Conservation (phyloP, 306 rosid species). For the Malus domestica region DNA sequence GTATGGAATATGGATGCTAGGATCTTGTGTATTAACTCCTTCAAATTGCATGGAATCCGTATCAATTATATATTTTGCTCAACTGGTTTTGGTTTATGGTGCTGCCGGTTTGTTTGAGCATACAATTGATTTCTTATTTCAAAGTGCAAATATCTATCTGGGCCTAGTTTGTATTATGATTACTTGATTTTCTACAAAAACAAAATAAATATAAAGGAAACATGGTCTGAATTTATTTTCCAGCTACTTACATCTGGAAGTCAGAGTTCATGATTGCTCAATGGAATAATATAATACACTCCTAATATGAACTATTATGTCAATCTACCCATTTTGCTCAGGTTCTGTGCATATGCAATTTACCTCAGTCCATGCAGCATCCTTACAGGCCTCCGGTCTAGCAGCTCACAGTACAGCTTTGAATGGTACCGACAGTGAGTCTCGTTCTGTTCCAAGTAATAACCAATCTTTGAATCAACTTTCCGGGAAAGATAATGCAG, state of each 20-base stretch:
- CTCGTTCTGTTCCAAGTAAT: constrained; percentile 21
- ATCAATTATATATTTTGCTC: background rate
- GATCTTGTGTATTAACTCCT: background rate
- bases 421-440: constrained; percentile 16
- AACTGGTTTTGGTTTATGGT: background rate
- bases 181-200: background rate
- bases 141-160: background rate
- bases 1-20: background rate
- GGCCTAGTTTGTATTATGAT: background rate
- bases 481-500: constrained; percentile 16
- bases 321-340: constrained; percentile 19
- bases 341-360: constrained; percentile 43
- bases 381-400: constrained; percentile 53
- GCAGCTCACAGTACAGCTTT: constrained; percentile 32
- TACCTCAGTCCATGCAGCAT: constrained; percentile 39
- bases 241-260: background rate
- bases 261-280: constrained; percentile 2
- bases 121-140: background rate
- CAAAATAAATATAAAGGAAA: background rate
- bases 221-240: background rate
- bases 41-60: background rate
- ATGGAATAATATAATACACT: background rate
- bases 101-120: background rate
- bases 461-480: constrained; percentile 22
- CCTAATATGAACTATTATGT: background rate